Evolutionary conservation across 2,329 filamentous ascomycete genomes (phyloP).

Genomic region (Colletotrichum sp.): DNA sequence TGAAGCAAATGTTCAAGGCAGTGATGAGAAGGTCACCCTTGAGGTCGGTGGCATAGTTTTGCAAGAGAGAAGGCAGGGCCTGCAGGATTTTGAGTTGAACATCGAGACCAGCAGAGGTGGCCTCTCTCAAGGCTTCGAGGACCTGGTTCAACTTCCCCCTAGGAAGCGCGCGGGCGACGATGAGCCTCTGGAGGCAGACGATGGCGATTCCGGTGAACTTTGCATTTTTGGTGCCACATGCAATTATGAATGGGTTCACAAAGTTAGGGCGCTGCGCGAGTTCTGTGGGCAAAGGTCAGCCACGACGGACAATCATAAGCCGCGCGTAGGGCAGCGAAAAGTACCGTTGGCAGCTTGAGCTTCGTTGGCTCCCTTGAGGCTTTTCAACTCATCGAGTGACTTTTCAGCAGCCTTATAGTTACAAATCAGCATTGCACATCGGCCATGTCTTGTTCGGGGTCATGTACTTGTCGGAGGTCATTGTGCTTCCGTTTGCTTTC

Average conservation of each 20-base stretch:
- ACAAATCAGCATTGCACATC: neutral
- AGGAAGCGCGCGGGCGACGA: slow-evolving; percentile 81
- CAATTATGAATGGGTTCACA: slow-evolving; percentile 91
- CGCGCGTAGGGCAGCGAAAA: slow-evolving; percentile 23
- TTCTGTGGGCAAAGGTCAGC: slow-evolving; percentile 57
- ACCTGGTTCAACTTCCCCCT: slow-evolving; percentile 82
- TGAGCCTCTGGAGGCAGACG: slow-evolving; percentile 86
- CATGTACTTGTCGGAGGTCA: slow-evolving; percentile 79
- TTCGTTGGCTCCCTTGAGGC: slow-evolving; percentile 76
- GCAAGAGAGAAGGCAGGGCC: slow-evolving; percentile 84
- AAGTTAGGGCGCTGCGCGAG: slow-evolving; percentile 83
- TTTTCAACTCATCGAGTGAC: slow-evolving; percentile 87
- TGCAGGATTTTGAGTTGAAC: slow-evolving; percentile 96
- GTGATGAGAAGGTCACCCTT: slow-evolving; percentile 82
- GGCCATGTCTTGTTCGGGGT: neutral
- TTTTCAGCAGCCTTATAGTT: slow-evolving; percentile 82
- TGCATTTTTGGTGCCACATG: slow-evolving; percentile 86
- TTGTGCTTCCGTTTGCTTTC: slow-evolving; percentile 95
- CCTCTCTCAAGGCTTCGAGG: slow-evolving; percentile 85
- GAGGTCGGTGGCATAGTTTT: slow-evolving; percentile 86
- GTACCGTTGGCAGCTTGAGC: slow-evolving; percentile 74
- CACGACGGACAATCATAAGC: neutral
- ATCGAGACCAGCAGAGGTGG: slow-evolving; percentile 80
- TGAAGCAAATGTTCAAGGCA: slow-evolving; percentile 88
- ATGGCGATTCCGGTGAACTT: slow-evolving; percentile 90